phyloP scores from a whole-genome alignment of 2,329 filamentous ascomycete species.

The Trichophyton simii region DNA sequence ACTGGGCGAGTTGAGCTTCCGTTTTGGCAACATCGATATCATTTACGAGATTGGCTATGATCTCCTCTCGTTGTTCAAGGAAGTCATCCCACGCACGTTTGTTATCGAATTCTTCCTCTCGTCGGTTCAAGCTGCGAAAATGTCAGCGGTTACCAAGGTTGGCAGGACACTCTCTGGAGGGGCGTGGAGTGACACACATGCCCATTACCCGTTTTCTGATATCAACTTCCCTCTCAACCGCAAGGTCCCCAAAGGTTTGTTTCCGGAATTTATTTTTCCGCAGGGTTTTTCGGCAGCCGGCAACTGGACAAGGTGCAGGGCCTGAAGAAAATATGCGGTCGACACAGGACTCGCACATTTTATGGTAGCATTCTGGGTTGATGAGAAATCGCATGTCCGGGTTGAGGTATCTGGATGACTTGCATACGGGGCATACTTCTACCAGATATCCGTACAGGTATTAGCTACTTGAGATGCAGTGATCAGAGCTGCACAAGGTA shows the following conservation, averaged over 20 bases:
- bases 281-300: conserved; percentile 74
- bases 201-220: conserved; percentile 65
- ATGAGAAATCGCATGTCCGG: conserved; percentile 88
- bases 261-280: conserved; percentile 71
- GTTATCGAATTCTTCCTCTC: conserved; percentile 80
- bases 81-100: conserved; percentile 84
- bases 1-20: conserved; percentile 49
- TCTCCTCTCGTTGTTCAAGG: conserved; percentile 78
- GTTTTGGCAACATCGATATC: conserved; percentile 55
- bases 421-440: conserved; percentile 95
- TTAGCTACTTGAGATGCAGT: neutral
- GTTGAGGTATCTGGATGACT: conserved; percentile 91
- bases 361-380: conserved; percentile 97
- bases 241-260: conserved; percentile 80
- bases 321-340: conserved; percentile 87
- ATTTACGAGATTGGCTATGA: conserved; percentile 77
- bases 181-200: conserved; percentile 29
- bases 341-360: conserved; percentile 94
- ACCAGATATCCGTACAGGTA: neutral
- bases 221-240: conserved; percentile 86
- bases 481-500: neutral
- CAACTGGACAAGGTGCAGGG: conserved; percentile 82
- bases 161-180: neutral
- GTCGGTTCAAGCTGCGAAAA: conserved; percentile 58
- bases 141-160: neutral